These are phyloP conservation scores for Colletotrichum tropicicola DNA, from an alignment of 2,329 filamentous ascomycete species.

Conservation along the genomic window DNA sequence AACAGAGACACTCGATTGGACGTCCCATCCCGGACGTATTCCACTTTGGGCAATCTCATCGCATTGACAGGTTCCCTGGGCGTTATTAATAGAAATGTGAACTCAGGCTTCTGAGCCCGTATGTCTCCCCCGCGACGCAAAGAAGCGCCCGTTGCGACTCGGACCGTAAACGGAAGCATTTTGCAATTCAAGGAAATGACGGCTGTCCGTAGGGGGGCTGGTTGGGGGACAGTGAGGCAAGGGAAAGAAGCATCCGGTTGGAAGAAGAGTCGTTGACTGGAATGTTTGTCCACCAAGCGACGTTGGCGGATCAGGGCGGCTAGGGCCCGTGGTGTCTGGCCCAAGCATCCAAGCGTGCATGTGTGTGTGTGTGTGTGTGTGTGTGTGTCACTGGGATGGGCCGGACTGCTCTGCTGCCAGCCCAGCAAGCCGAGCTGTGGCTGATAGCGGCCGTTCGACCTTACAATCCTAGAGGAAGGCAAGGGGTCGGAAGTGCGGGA, in stretches of 20 bases:
- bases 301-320: slow-evolving; percentile 1
- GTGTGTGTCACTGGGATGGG: neutral
- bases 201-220: neutral
- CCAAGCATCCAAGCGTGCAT: too few species aligned
- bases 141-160: neutral
- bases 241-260: neutral
- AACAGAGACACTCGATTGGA: slow-evolving; percentile 11
- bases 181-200: neutral
- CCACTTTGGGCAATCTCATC: slow-evolving; percentile 27
- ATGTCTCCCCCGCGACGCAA: neutral
- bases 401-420: neutral
- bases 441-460: neutral
- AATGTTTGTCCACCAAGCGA: slow-evolving; percentile 22
- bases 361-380: neutral
- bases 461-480: neutral
- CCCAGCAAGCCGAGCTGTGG: neutral
- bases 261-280: slow-evolving; percentile 19
- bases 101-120: slow-evolving; percentile 6
- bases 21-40: slow-evolving; percentile 16
- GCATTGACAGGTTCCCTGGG: slow-evolving; percentile 12
- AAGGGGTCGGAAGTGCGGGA: neutral
- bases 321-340: neutral
- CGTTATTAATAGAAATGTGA: slow-evolving; percentile 15
- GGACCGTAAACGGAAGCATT: neutral
- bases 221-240: too few species aligned